These are phyloP conservation scores for Chytriomyces sp. DNA, from an alignment of 192 early-diverging fungal species.

Conservation along the genomic window DNA sequence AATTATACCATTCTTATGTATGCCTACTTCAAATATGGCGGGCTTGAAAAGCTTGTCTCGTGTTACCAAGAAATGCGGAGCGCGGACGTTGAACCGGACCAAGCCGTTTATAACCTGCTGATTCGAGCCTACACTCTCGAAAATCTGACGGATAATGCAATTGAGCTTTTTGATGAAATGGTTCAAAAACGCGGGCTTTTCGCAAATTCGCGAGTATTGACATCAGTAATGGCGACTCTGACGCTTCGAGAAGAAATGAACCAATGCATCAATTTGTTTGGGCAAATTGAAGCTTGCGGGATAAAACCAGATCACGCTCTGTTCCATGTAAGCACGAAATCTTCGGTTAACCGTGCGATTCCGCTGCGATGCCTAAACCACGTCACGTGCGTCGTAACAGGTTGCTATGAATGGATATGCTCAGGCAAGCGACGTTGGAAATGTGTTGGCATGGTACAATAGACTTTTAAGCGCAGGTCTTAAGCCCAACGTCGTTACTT, in stretches of 20 bases:
- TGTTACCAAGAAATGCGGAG: slow-evolving; percentile 24
- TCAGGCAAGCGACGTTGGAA: slow-evolving; percentile 13
- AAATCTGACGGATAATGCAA: slow-evolving; percentile 18
- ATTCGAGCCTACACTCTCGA: slow-evolving; percentile 39
- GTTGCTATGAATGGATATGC: slow-evolving; percentile 39
- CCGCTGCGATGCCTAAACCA: no score
- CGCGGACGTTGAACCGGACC: slow-evolving; percentile 29
- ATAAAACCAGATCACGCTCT: slow-evolving; percentile 26
- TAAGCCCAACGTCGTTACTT: slow-evolving; percentile 23
- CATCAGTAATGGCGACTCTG: slow-evolving; percentile 25
- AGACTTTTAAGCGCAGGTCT: slow-evolving; percentile 29
- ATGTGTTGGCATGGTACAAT: slow-evolving; percentile 35
- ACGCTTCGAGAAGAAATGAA: slow-evolving; percentile 29
- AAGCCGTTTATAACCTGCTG: slow-evolving; percentile 35
- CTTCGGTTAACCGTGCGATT: no score
- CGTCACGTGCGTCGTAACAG: not conserved
- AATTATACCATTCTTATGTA: slow-evolving; percentile 28
- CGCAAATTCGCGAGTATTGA: slow-evolving; percentile 19
- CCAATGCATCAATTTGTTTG: slow-evolving; percentile 16
- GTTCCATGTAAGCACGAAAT: slow-evolving; percentile 21
- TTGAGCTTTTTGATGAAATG: slow-evolving; percentile 35
- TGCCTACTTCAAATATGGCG: slow-evolving; percentile 28
- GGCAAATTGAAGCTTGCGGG: slow-evolving; percentile 22
- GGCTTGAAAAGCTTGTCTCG: slow-evolving; percentile 13
- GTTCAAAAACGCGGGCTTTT: slow-evolving; percentile 23